Percentiles rank a stretch among this genome's conserved stretches.
Evolutionary conservation across 495 filamentous ascomycete species (phyloP).

Genomic region (Aspergillus heteromorphus): DNA sequence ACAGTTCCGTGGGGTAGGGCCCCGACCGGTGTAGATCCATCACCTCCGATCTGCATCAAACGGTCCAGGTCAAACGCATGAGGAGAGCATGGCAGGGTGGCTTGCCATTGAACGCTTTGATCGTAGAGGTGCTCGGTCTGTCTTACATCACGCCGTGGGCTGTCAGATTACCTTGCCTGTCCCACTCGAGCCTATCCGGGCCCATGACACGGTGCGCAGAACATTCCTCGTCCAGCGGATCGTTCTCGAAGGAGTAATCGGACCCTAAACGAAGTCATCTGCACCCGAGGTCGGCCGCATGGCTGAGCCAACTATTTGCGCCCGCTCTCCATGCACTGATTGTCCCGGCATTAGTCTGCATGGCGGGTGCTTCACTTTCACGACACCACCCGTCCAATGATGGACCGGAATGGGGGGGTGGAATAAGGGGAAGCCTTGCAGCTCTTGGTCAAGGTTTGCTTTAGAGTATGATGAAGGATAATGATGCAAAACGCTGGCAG

Average conservation of each 20-base stretch:
- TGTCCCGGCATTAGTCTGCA: constrained; percentile 16
- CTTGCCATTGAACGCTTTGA: background rate
- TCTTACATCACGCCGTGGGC: background rate
- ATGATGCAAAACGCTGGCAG: background rate
- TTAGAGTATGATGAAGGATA: background rate
- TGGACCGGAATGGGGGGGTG: background rate
- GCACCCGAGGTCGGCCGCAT: constrained; percentile 7
- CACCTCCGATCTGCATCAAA: constrained; percentile 4
- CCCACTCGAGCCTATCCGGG: constrained; percentile 1
- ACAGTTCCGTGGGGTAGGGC: background rate
- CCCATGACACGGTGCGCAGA: background rate
- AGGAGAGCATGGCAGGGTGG: background rate
- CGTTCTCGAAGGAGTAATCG: constrained; percentile 10
- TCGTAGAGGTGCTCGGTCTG: background rate
- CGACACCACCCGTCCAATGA: constrained; percentile 11
- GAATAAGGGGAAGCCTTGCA: background rate
- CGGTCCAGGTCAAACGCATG: background rate
- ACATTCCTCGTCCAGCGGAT: constrained; percentile 5
- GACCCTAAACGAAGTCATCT: constrained; percentile 16
- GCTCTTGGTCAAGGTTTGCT: background rate
- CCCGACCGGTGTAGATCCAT: constrained; percentile 5
- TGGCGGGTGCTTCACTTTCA: constrained; percentile 8
- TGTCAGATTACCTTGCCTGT: constrained; percentile 7
- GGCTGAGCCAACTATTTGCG: constrained; percentile 7
- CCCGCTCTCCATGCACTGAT: constrained; percentile 17